These are phyloP conservation scores for Eleusine indica DNA, from an alignment of 176 grass and related monocot species.

Conservation along the genomic window DNA sequence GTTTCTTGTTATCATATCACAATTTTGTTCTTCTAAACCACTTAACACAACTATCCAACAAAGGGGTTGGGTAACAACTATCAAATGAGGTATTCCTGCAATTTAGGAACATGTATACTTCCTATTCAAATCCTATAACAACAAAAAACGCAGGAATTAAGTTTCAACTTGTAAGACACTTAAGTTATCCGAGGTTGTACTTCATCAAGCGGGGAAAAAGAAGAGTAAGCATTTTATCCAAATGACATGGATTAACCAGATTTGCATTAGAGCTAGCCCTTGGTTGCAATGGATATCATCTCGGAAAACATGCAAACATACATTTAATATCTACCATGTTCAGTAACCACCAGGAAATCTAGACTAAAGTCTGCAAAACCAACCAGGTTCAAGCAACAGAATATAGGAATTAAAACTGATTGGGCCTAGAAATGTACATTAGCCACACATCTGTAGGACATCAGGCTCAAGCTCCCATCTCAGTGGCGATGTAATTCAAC, in stretches of 20 bases:
- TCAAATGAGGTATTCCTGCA: background rate
- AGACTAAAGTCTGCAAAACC: conserved; percentile 36
- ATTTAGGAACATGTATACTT: background rate
- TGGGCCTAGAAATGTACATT: conserved; percentile 25
- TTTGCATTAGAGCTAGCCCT: conserved; percentile 19
- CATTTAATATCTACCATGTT: conserved; percentile 32
- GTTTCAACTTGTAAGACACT: background rate
- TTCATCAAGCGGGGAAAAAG: background rate
- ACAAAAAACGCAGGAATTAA: background rate
- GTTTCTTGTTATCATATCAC: background rate
- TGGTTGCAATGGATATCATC: conserved; percentile 30
- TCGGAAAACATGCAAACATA: conserved; percentile 41
- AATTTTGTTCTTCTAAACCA: background rate
- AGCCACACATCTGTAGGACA: conserved; percentile 14
- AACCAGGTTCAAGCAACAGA: conserved; percentile 44
- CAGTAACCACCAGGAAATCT: conserved; percentile 21
- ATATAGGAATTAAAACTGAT: conserved; percentile 35
- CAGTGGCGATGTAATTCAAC: conserved; percentile 20
- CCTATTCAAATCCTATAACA: background rate
- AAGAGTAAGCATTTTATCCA: conserved; percentile 21
- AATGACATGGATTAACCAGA: conserved; percentile 32
- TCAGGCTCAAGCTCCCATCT: conserved; percentile 26
- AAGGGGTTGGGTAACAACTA: background rate
- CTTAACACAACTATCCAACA: background rate
- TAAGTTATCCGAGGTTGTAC: background rate